Conservation (phyloP, 352 stramenopile species). For the Globisporangium paddicum region DNA sequence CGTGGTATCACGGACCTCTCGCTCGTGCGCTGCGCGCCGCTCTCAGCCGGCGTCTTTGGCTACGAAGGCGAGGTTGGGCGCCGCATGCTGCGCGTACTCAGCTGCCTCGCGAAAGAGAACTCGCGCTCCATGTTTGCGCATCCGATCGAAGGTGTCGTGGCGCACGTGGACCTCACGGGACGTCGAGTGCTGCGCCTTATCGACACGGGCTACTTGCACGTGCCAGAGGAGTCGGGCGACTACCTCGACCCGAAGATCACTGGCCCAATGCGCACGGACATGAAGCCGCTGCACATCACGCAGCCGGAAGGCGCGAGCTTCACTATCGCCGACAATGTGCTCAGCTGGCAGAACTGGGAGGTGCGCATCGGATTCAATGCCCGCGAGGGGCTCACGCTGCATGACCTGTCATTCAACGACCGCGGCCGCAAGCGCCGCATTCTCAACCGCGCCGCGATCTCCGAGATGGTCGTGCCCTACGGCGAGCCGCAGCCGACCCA, state of each 20-base stretch:
- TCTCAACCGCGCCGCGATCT: conserved; percentile 62
- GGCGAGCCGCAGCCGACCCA: conserved; percentile 64
- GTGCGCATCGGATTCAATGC: conserved; percentile 82
- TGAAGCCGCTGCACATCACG: conserved; percentile 65
- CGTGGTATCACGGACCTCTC: conserved; percentile 42
- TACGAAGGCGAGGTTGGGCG: conserved; percentile 32
- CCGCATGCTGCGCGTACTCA: conserved; percentile 47
- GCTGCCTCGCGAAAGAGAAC: conserved; percentile 32
- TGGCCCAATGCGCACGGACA: conserved; percentile 33
- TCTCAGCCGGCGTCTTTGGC: conserved; percentile 39
- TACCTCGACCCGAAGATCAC: conserved; percentile 37
- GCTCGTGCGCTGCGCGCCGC: conserved; percentile 32
- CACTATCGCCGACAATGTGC: conserved; percentile 52
- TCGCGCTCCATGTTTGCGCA: conserved; percentile 49
- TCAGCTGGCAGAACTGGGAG: conserved; percentile 80
- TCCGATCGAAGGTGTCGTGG: conserved; percentile 41
- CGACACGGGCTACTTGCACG: conserved; percentile 42
- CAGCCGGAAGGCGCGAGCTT: conserved; percentile 78
- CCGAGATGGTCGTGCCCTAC: conserved; percentile 88
- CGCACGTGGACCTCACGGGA: conserved; percentile 39
- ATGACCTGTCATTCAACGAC: conserved; percentile 58
- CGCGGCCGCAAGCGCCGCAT: conserved; percentile 36
- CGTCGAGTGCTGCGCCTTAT: conserved; percentile 32
- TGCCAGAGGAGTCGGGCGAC: conserved; percentile 36
- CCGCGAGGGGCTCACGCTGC: conserved; percentile 71